phyloP scores from a whole-genome alignment of 441 rosid species.

The Cnidoscolus chayamansa region DNA sequence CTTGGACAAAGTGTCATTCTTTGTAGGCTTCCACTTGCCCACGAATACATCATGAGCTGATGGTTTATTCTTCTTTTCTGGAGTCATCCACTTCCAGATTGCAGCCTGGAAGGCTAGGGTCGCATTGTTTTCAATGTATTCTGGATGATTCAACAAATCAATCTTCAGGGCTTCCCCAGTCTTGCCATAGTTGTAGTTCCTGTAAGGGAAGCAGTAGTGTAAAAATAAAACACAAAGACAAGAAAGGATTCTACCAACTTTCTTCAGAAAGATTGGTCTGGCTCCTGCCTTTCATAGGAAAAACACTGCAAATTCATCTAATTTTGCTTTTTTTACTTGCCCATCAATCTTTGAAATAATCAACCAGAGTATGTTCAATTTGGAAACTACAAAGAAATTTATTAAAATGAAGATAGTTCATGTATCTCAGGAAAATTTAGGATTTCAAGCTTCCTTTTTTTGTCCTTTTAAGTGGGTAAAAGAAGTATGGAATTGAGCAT shows the following conservation, averaged over 20 bases:
- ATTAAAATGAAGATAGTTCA: neutral
- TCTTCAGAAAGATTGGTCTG: neutral
- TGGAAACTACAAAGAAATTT: neutral
- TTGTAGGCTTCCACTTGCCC: slow-evolving; percentile 69
- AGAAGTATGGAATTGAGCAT: neutral
- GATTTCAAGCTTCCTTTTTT: neutral
- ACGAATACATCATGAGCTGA: slow-evolving; percentile 67
- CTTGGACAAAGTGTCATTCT: slow-evolving; percentile 66
- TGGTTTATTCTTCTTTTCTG: slow-evolving; percentile 52
- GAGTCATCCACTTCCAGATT: slow-evolving; percentile 77
- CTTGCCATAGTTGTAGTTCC: slow-evolving; percentile 79
- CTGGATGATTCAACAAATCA: slow-evolving; percentile 59
- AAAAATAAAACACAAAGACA: neutral
- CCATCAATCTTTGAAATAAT: neutral
- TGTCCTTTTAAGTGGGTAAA: neutral
- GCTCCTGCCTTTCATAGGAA: neutral
- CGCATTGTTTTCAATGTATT: slow-evolving; percentile 61
- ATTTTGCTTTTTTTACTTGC: neutral
- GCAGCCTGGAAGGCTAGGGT: slow-evolving; percentile 73
- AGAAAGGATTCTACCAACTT: neutral
- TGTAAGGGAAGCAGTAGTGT: slow-evolving; percentile 12
- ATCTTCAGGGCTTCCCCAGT: slow-evolving; percentile 58
- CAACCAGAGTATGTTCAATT: neutral
- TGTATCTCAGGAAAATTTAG: neutral
- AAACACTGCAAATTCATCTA: neutral